Percentiles rank a stretch among this genome's conserved stretches.
phyloP scores from a whole-genome alignment of 2,329 filamentous ascomycete species.

The Fusarium sacchari region DNA sequence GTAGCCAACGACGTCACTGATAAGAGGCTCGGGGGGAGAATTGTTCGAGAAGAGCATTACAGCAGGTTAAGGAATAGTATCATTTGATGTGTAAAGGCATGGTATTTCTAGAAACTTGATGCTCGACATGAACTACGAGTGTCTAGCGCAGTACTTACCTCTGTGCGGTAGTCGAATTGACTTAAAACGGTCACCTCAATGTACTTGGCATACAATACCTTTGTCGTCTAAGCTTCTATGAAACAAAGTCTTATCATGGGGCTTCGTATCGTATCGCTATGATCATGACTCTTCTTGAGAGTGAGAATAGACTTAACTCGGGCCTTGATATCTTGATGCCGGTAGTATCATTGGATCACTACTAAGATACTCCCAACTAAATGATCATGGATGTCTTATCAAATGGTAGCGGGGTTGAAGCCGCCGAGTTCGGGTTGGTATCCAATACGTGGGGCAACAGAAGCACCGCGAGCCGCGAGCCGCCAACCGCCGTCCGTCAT shows the following conservation, averaged over 20 bases:
- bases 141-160: too few relatives aligned
- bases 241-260: neutral
- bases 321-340: neutral
- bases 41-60: neutral
- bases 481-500: constrained; percentile 33
- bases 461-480: constrained; percentile 28
- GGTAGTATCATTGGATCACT: neutral
- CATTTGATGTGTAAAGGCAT: neutral
- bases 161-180: too few relatives aligned
- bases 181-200: neutral
- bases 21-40: neutral
- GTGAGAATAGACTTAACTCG: neutral
- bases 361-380: neutral
- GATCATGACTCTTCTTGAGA: neutral
- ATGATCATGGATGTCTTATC: constrained; percentile 11
- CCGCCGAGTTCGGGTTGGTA: constrained; percentile 34
- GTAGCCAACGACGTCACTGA: constrained; percentile 30
- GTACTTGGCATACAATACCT: neutral
- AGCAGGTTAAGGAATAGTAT: neutral
- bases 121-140: too few relatives aligned
- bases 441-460: constrained; percentile 39
- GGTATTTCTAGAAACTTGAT: neutral
- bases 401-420: constrained; percentile 35
- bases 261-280: neutral
- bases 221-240: neutral